These are phyloP conservation scores for Daedaleopsis nitida DNA, from an alignment of 768 basidiomycete genomes.

Conservation along the genomic window DNA sequence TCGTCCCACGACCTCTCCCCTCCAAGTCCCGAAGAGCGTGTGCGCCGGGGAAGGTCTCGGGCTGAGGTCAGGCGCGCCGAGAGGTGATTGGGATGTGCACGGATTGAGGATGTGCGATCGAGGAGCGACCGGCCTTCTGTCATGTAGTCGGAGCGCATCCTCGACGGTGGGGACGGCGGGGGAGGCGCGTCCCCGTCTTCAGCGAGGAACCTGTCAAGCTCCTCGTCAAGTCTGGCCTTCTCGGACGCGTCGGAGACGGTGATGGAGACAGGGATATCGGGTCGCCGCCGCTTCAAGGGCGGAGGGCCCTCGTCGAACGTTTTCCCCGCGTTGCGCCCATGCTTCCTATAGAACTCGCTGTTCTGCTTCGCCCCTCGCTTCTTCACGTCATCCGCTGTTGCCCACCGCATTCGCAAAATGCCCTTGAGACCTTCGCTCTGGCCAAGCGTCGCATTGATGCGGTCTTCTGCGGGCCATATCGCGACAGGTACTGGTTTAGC, in stretches of 20 bases:
- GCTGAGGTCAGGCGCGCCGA: conserved; percentile 43
- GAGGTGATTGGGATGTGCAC: conserved; percentile 41
- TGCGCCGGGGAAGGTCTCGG: conserved; percentile 46
- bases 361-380: conserved; percentile 70
- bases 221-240: conserved; percentile 57
- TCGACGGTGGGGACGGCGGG: conserved; percentile 56
- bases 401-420: conserved; percentile 75
- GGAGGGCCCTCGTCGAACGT: conserved; percentile 35
- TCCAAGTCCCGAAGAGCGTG: conserved; percentile 25
- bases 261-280: conserved; percentile 24
- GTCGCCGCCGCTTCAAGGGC: conserved; percentile 36
- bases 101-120: conserved; percentile 54
- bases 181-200: conserved; percentile 35
- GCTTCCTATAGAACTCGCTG: conserved; percentile 79
- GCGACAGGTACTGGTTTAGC: conserved; percentile 73
- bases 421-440: conserved; percentile 70
- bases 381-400: conserved; percentile 70
- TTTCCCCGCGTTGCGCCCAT: conserved; percentile 68
- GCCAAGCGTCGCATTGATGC: conserved; percentile 72
- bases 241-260: conserved; percentile 38
- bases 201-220: conserved; percentile 69
- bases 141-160: conserved; percentile 71
- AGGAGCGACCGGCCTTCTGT: conserved; percentile 50
- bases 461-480: conserved; percentile 79
- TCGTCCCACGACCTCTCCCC: conserved; percentile 24